phyloP scores from a whole-genome alignment of 805 yeast species.

The Myxozyma melibiosi region DNA sequence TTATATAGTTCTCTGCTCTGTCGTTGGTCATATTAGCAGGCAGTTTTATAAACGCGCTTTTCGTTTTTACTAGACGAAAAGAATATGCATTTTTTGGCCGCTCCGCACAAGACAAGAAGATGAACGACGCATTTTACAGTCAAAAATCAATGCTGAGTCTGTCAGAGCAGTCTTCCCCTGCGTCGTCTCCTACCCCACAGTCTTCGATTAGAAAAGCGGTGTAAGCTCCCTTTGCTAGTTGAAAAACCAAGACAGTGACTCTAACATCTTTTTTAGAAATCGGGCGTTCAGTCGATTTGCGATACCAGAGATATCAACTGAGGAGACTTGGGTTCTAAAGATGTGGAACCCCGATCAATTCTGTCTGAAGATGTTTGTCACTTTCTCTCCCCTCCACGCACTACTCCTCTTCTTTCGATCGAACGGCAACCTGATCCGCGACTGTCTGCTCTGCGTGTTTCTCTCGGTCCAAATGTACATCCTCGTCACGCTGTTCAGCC shows the following conservation, averaged over 20 bases:
- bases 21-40: constrained; percentile 8
- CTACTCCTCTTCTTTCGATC: constrained; percentile 47
- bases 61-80: constrained; percentile 17
- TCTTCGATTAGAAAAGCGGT: constrained; percentile 4
- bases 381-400: constrained; percentile 62
- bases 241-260: no score
- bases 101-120: constrained; percentile 14
- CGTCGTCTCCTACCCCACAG: background rate
- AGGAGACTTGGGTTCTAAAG: constrained; percentile 52
- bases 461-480: constrained; percentile 47
- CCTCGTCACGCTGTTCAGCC: constrained; percentile 50
- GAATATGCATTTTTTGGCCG: constrained; percentile 28
- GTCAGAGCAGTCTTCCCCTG: background rate
- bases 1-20: constrained; percentile 22
- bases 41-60: constrained; percentile 26
- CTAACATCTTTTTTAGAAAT: background rate
- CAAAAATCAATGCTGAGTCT: constrained; percentile 4
- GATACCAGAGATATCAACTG: background rate
- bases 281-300: background rate
- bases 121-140: constrained; percentile 2
- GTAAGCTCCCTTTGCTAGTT: constrained; percentile 1
- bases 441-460: constrained; percentile 39
- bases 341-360: constrained; percentile 72
- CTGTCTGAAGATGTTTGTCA: constrained; percentile 52
- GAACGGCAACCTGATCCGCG: constrained; percentile 42